Evolutionary conservation across 2,329 filamentous ascomycete genomes (phyloP), one percentile per base, ranked within the genome.

Genomic region (Ophiostoma ips): DNA sequence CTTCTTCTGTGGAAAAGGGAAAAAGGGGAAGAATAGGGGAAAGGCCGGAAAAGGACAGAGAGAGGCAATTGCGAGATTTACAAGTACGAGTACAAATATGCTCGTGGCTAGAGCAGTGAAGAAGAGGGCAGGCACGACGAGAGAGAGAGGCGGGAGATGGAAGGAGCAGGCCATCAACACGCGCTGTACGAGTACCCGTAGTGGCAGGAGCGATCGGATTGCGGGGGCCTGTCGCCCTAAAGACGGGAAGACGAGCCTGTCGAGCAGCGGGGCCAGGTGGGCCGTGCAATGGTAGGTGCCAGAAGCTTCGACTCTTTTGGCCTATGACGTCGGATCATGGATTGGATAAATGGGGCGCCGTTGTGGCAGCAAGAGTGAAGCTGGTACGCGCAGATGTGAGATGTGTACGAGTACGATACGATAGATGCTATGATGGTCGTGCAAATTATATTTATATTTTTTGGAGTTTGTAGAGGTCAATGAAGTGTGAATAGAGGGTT

Each of bases 231-330:
- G 21, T 16, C 18, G 21, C 16, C 30, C 41, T 31, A 40, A 37
- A 37, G 34, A 47, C 33, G 35, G 35, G 35, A 28, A 28, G 24
- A 9, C 21, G 16, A n/a, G 37, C 37, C 18, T 21, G 18, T 21
- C 18, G 11, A 19, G 16, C 16, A 21, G 43, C 30, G 31, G 30
- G 21, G 43, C 31, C 24, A 28, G 34, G 43, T 35, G 43, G 43
- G 8, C n/a, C 19, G 19, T 7, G 13, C 15, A 21, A 47, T 51
- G 4, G 53, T 53, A 53, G 47, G 38, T 51, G 43, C 53, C 38
- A 55, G 53, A 55, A 55, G 53, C 51, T 55, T 55, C 53, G 51
- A 55, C 30, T 28, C 10, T 43, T 36, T 15, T 13, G 36, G 15
- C 35, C 35, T 37, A 43, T 52, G 50, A 51, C 48, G 48, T 18